Conservation (phyloP, 1,284 basidiomycete species). For the Phellopilus nigrolimitatus region DNA sequence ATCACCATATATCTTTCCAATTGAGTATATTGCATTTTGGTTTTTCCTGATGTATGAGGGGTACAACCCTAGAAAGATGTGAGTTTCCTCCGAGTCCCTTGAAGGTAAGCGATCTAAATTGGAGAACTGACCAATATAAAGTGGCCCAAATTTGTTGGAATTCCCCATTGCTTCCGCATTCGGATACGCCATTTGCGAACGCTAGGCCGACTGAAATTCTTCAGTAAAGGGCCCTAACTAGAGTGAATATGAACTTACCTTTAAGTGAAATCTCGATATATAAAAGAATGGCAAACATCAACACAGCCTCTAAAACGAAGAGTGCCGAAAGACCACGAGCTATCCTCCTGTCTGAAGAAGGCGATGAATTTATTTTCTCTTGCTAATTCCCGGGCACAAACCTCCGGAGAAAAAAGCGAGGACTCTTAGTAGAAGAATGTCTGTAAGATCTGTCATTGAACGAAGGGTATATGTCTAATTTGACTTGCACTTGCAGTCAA, state of each 20-base stretch:
- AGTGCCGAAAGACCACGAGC: neutral
- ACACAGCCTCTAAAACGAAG: conserved; percentile 3
- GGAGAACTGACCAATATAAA: neutral
- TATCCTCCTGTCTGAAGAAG: neutral
- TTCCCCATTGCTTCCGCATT: neutral
- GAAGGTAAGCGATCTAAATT: neutral
- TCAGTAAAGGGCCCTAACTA: neutral
- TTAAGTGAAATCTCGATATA: neutral
- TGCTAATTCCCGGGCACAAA: neutral
- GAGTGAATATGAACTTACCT: no score
- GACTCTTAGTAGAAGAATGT: conserved; percentile 7
- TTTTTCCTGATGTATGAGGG: no score
- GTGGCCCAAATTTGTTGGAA: neutral
- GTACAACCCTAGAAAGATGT: neutral
- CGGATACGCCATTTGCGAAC: neutral
- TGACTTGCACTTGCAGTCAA: conserved; percentile 1
- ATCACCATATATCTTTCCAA: no score
- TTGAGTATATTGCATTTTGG: no score
- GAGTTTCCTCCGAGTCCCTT: neutral
- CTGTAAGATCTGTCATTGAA: neutral
- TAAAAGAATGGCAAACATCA: neutral
- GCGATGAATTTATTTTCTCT: neutral
- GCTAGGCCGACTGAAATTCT: neutral
- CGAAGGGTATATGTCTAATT: neutral
- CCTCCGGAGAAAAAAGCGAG: conserved; percentile 1